Conservation (phyloP, 192 early-diverging fungal genomes). For the Coemansia sp. region DNA sequence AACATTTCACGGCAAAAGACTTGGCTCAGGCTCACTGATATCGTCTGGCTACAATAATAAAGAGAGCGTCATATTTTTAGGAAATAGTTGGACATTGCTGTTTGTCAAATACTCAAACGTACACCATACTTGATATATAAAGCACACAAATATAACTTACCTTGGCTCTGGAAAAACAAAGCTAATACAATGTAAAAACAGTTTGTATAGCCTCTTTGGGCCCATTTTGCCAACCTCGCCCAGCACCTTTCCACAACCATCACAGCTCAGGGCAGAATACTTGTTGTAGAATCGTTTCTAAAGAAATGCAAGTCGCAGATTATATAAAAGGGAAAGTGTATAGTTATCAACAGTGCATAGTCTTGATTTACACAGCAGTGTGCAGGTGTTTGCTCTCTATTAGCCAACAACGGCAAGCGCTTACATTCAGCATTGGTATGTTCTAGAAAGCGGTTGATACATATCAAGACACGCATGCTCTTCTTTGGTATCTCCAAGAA, state of each 20-base stretch:
- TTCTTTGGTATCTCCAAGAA: not conserved
- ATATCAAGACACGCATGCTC: not conserved
- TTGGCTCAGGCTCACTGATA: slow-evolving; percentile 22
- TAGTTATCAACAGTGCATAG: not conserved
- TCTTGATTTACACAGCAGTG: not conserved
- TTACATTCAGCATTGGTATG: slow-evolving; percentile 9
- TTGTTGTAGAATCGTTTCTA: slow-evolving; percentile 44
- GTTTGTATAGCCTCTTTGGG: slow-evolving; percentile 18
- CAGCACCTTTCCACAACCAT: slow-evolving; percentile 12
- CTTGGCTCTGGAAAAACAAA: slow-evolving; percentile 8
- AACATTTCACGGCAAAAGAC: slow-evolving; percentile 39
- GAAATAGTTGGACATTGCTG: not conserved
- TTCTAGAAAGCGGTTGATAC: slow-evolving; percentile 3
- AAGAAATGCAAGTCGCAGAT: not conserved
- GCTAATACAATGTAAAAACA: slow-evolving; percentile 19
- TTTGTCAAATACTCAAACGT: not conserved
- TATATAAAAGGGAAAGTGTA: not conserved
- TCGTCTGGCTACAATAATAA: slow-evolving; percentile 1
- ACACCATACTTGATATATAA: not conserved
- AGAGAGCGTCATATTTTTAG: not conserved
- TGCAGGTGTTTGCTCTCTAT: slow-evolving; percentile 1
- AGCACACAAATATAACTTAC: slow-evolving; percentile 5
- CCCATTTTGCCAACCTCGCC: slow-evolving; percentile 48
- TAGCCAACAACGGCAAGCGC: slow-evolving; percentile 11
- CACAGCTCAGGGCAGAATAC: slow-evolving; percentile 31